Conservation (phyloP, 2,329 filamentous ascomycete genomes). For the Alternaria angustiovoidea region DNA sequence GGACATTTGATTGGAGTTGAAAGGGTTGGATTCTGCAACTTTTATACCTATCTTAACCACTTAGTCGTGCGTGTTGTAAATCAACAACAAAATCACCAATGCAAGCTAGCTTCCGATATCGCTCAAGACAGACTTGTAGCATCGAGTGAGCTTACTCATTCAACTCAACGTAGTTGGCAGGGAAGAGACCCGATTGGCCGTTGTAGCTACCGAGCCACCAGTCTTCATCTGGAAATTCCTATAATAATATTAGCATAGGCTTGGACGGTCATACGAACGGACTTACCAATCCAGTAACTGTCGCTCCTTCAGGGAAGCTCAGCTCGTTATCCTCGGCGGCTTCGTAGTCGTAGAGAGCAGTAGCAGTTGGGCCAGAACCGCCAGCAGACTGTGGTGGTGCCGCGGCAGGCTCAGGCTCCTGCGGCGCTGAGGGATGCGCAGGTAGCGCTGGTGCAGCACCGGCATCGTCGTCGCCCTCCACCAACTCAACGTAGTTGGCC, state of each 20-base stretch:
- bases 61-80: constrained; percentile 5
- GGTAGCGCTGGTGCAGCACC: constrained; percentile 48
- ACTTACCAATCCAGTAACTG: constrained; percentile 78
- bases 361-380: constrained; percentile 71
- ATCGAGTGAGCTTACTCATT: constrained; percentile 7
- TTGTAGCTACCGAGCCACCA: constrained; percentile 96
- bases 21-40: constrained; percentile 1
- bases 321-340: constrained; percentile 90
- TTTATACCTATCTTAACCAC: constrained; percentile 2
- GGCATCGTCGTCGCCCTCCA: constrained; percentile 64
- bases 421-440: constrained; percentile 53
- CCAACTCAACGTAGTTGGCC: constrained; percentile 93
- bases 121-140: not conserved
- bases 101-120: constrained; percentile 6
- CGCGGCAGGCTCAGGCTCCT: constrained; percentile 44
- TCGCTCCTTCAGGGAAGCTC: constrained; percentile 89
- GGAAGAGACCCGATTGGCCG: constrained; percentile 83
- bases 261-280: not conserved
- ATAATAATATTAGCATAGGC: constrained; percentile 37
- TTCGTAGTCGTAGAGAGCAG: constrained; percentile 93
- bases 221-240: constrained; percentile 97
- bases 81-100: not conserved
- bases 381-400: constrained; percentile 46
- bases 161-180: constrained; percentile 60
- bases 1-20: constrained; percentile 1